Base-by-base conservation (phyloP, 495 filamentous ascomycete genomes). In the Hypomontagnella monticulosa region DNA sequence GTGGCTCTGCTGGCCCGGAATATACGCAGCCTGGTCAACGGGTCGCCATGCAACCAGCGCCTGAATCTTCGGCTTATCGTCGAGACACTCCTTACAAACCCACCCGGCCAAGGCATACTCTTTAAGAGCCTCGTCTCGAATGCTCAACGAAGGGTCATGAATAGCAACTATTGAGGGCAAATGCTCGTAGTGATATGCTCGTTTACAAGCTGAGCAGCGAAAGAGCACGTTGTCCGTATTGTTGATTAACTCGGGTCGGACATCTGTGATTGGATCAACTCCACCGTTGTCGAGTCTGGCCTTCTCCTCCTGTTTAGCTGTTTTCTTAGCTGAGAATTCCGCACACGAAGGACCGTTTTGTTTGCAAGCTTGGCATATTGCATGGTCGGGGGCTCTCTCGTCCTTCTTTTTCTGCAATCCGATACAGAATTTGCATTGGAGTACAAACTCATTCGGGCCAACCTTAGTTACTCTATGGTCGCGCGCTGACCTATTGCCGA, bases 391-490 rank as follows among this genome's bases (percentile, higher is more conserved):
- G 3, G 84, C 85, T 3, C 80, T 80, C 1, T 71, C 61, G 66
- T 97, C 91, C 67, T 91, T 94, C 49, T 84, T 84, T 51, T 81
- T 79, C 34, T 86, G 76, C 14, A 78, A 70, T 18, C 89, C 87
- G 41, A 97, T 79, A 70, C 96, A 99, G 40, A 88, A 90, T 57
- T 86, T 87, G 74, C 96, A 99, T 73, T 99, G 96, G 34, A 98
- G 78, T 37, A 98, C 88, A 67, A 95, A 97, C 12, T 89, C 79
- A 11, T 88, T 87, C 4, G 87, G 78, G 3, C 78, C 86, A 46
- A 97, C 79, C 73, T 97, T 98, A n/a, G 95, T 97, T 19, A 96
- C 92, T n/a, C 94, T 80, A 76, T 98, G 95, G 4, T 97, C 92
- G 41, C 96, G 84, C 9, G 65, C 73, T 30, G 78, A 84, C 14